Percentiles rank a stretch among this genome's conserved stretches.
These are phyloP conservation scores for Pleurotus cornucopiae DNA, from an alignment of 768 basidiomycete species.

Conservation along the genomic window DNA sequence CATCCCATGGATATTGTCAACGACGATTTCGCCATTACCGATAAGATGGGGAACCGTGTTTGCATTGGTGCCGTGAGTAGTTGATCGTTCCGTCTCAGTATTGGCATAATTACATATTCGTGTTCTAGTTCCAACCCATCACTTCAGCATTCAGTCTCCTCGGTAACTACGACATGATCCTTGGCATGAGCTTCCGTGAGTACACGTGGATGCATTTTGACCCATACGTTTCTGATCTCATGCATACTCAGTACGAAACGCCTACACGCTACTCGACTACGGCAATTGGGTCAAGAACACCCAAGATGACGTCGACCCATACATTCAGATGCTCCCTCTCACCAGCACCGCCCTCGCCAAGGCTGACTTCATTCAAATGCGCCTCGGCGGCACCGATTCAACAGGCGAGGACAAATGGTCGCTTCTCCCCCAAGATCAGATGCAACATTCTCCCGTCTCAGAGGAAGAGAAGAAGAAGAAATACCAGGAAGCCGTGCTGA, in stretches of 20 bases:
- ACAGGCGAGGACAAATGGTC: slow-evolving; percentile 49
- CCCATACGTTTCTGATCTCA: background rate
- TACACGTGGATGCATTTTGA: background rate
- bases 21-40: slow-evolving; percentile 48
- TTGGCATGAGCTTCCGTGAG: slow-evolving; percentile 79
- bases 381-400: slow-evolving; percentile 56
- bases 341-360: slow-evolving; percentile 50
- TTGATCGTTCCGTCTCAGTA: background rate
- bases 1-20: slow-evolving; percentile 71
- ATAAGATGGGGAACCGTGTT: slow-evolving; percentile 45
- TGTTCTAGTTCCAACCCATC: slow-evolving; percentile 72
- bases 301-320: slow-evolving; percentile 50
- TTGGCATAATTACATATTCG: slow-evolving; percentile 9
- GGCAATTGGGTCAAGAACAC: slow-evolving; percentile 61
- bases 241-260: slow-evolving; percentile 60
- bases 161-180: slow-evolving; percentile 78
- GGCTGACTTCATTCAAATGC: slow-evolving; percentile 61
- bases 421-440: slow-evolving; percentile 56
- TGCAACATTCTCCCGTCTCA: slow-evolving; percentile 61
- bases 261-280: slow-evolving; percentile 68
- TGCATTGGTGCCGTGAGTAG: slow-evolving; percentile 66
- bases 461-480: slow-evolving; percentile 61
- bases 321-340: slow-evolving; percentile 63
- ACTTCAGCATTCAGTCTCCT: slow-evolving; percentile 74
- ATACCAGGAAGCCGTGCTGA: slow-evolving; percentile 59